Conservation (phyloP, 306 rosid genomes). For the Phaseolus lunatus region DNA sequence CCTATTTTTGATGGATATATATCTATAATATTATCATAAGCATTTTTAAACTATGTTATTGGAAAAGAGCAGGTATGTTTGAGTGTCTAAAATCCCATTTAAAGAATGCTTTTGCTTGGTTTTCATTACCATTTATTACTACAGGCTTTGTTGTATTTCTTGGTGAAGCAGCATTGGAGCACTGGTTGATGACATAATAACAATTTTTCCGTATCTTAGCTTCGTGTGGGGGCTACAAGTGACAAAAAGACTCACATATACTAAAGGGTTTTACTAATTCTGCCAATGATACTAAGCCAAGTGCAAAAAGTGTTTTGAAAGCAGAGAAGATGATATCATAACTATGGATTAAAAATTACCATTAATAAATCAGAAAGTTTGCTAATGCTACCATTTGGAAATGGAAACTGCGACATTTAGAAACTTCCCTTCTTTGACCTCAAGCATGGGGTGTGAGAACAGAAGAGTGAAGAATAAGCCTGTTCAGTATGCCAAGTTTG, state of each 20-base stretch:
- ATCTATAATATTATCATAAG: neutral
- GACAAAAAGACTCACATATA: constrained; percentile 43
- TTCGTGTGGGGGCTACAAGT: constrained; percentile 59
- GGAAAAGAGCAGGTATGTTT: neutral
- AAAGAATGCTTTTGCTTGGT: neutral
- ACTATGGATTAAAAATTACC: neutral
- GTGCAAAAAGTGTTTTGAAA: neutral
- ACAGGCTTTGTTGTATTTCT: constrained; percentile 32
- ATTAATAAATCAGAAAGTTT: neutral
- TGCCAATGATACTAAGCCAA: neutral
- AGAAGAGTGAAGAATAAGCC: constrained; percentile 45
- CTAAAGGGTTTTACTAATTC: neutral
- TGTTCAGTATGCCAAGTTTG: constrained; percentile 9
- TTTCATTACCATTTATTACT: neutral
- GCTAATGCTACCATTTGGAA: neutral
- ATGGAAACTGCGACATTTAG: constrained; percentile 27
- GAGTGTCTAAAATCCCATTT: neutral
- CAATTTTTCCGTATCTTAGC: neutral
- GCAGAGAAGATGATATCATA: neutral
- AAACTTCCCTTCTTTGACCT: constrained; percentile 41
- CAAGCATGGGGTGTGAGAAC: constrained; percentile 37
- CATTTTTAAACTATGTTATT: neutral
- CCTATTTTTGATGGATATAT: constrained; percentile 39
- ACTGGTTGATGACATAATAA: constrained; percentile 39
- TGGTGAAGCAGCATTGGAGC: constrained; percentile 14